Conservation (phyloP, 192 early-diverging fungal species). For the Chytriomyces confervae region DNA sequence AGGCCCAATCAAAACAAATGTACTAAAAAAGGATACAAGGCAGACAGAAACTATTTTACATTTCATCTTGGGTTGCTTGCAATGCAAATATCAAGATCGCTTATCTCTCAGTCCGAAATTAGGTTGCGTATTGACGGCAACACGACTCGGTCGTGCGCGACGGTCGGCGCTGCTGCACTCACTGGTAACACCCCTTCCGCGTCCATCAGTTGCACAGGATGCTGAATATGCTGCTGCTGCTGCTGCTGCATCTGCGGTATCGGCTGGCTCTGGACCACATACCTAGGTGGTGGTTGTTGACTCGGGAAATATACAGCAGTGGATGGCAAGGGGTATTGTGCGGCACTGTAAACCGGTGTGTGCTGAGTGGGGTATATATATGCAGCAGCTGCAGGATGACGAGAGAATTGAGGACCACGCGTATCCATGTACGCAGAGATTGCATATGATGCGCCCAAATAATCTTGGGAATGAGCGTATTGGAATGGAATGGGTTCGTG, state of each 20-base stretch:
- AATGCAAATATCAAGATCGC: background rate
- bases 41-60: no score
- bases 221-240: background rate
- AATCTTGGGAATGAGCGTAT: slow-evolving; percentile 27
- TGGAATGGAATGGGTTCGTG: slow-evolving; percentile 24
- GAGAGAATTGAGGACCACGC: slow-evolving; percentile 22
- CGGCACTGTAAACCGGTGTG: no score
- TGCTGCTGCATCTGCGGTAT: slow-evolving; percentile 1
- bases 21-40: no score
- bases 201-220: background rate
- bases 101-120: slow-evolving; percentile 21
- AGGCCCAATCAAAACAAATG: no score
- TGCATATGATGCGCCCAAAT: slow-evolving; percentile 41
- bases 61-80: no score
- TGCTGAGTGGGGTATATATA: no score
- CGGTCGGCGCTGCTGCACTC: background rate
- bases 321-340: no score
- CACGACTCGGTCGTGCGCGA: background rate
- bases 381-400: background rate
- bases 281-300: background rate
- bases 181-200: background rate
- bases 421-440: slow-evolving; percentile 39
- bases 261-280: background rate
- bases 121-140: slow-evolving; percentile 34
- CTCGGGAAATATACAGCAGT: no score